Conservation (phyloP, 176 grass and related monocot species). For the Carex myosuroides region DNA sequence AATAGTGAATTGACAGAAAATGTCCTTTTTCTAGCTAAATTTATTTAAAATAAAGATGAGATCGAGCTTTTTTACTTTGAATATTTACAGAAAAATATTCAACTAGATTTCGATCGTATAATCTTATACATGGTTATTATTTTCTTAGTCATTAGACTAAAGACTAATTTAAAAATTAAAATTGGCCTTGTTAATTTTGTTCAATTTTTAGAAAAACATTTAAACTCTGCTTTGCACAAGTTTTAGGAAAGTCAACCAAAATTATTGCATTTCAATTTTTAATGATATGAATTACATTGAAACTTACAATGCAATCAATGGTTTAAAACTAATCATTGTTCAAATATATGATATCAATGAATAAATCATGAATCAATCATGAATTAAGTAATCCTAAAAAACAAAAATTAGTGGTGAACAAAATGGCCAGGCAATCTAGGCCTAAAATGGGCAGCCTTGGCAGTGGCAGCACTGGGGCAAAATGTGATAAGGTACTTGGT, state of each 20-base stretch:
- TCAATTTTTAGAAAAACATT: no score
- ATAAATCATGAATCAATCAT: no score
- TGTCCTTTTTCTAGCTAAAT: no score
- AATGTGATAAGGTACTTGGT: conserved; percentile 67
- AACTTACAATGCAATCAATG: not conserved
- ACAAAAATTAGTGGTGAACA: conserved; percentile 7
- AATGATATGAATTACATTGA: not conserved
- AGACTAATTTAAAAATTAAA: no score
- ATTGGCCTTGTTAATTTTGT: no score
- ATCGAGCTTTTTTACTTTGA: no score
- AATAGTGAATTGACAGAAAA: no score
- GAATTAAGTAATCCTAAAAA: conserved; percentile 8
- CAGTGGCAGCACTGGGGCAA: conserved; percentile 45
- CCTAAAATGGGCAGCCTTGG: conserved; percentile 17
- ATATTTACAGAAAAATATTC: no score
- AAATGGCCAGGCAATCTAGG: not conserved
- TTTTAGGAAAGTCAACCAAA: not conserved
- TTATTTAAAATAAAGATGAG: no score
- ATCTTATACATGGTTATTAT: no score
- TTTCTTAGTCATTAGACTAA: no score
- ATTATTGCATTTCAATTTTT: not conserved
- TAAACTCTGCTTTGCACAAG: not conserved
- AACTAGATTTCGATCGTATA: no score
- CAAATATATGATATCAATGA: not conserved
- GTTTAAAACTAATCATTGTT: not conserved